Percentiles rank a stretch among this genome's conserved stretches.
Conservation (phyloP, 306 rosid genomes). For the Lupinus albus region DNA sequence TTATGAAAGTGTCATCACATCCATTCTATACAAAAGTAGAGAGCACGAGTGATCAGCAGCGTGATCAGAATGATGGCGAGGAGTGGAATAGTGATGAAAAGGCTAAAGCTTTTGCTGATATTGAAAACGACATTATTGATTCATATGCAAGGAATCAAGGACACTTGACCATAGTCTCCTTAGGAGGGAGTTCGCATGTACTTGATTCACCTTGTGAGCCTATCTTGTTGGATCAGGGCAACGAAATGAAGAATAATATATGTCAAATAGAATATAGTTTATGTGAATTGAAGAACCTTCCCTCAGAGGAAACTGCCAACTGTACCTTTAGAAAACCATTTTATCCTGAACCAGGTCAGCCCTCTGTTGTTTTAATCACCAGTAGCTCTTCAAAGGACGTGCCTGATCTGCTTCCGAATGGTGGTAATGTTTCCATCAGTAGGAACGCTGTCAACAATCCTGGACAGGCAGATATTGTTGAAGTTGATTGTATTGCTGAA, state of each 20-base stretch:
- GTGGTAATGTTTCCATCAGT: conserved; percentile 46
- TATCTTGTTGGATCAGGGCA: conserved; percentile 44
- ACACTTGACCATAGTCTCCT: no score
- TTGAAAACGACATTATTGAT: conserved; percentile 42
- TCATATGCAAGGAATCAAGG: no score
- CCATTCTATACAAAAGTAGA: conserved; percentile 39
- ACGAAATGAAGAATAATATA: conserved; percentile 38
- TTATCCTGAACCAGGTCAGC: conserved; percentile 51
- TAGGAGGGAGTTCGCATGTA: conserved; percentile 25
- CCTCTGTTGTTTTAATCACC: conserved; percentile 44
- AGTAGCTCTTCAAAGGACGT: conserved; percentile 48
- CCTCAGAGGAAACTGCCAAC: conserved; percentile 36
- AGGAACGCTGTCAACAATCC: conserved; percentile 34
- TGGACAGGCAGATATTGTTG: conserved; percentile 42
- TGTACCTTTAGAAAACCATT: conserved; percentile 42
- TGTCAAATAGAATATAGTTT: conserved; percentile 43
- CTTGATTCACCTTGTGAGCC: conserved; percentile 46
- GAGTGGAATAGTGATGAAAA: conserved; percentile 49
- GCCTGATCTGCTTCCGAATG: conserved; percentile 45
- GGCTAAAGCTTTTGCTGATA: conserved; percentile 44
- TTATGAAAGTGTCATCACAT: conserved; percentile 46
- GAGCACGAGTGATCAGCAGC: conserved; percentile 38
- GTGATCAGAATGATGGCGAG: conserved; percentile 46
- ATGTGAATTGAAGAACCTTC: conserved; percentile 48
- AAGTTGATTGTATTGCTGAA: conserved; percentile 54